Percentiles rank a stretch among this genome's conserved stretches.
These are phyloP conservation scores for Mortierella sp. DNA, from an alignment of 371 early-diverging fungal species.

Conservation along the genomic window DNA sequence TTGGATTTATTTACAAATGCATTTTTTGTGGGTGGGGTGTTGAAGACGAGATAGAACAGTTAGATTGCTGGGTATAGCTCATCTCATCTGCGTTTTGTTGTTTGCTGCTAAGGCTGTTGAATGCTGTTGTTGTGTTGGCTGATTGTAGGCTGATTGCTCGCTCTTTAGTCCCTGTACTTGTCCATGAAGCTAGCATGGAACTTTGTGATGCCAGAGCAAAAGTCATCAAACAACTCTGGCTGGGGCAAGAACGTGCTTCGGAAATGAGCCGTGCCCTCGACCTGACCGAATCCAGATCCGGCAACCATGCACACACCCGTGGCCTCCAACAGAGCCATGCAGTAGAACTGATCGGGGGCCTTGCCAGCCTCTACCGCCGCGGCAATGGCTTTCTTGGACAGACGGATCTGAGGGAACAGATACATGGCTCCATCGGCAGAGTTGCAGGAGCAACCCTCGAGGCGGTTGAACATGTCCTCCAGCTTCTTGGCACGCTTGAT, in stretches of 20 bases:
- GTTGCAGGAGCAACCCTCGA: constrained; percentile 92
- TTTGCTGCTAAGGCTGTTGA: too few relatives aligned
- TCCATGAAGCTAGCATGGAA: constrained; percentile 90
- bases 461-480: constrained; percentile 80
- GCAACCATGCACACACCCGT: constrained; percentile 96
- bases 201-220: constrained; percentile 76
- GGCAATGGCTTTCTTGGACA: constrained; percentile 83
- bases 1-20: constrained; percentile 16
- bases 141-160: background rate
- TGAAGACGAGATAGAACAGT: background rate
- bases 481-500: constrained; percentile 84
- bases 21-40: background rate
- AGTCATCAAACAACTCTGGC: constrained; percentile 91
- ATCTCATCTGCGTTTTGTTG: background rate
- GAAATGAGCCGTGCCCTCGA: constrained; percentile 93
- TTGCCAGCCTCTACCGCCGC: constrained; percentile 77
- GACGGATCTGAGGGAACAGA: constrained; percentile 87
- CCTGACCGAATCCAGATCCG: constrained; percentile 94
- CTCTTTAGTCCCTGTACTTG: constrained; percentile 69
- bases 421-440: constrained; percentile 97
- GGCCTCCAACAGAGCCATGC: constrained; percentile 89
- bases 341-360: constrained; percentile 90
- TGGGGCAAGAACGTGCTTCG: constrained; percentile 96
- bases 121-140: too few relatives aligned
- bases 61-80: constrained; percentile 10